A percentile compares a stretch with the other conserved stretches of the same genome.
Evolutionary conservation across 2,329 filamentous ascomycete species (phyloP).

Genomic region (Penicillium crustosum): DNA sequence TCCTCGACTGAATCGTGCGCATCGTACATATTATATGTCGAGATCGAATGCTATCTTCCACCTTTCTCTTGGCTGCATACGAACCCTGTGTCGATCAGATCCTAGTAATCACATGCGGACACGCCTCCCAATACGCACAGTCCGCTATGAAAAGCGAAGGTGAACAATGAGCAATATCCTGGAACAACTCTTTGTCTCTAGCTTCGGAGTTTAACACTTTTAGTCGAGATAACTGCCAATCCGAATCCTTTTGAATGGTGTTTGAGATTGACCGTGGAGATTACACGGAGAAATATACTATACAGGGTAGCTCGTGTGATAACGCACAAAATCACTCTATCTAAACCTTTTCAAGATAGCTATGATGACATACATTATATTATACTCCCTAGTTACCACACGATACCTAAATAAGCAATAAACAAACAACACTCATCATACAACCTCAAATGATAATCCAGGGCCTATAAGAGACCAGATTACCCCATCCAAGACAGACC

Average conservation of each 20-base stretch:
- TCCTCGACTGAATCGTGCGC: background rate
- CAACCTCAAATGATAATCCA: background rate
- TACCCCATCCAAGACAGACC: background rate
- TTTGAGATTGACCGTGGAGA: background rate
- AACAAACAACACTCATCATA: constrained; percentile 1
- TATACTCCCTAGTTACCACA: background rate
- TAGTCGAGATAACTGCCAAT: background rate
- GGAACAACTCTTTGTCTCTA: background rate
- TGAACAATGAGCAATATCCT: background rate
- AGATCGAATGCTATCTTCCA: background rate
- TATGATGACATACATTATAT: background rate
- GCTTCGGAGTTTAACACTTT: background rate
- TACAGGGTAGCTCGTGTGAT: background rate
- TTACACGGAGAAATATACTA: background rate
- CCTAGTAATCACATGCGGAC: background rate
- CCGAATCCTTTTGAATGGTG: background rate
- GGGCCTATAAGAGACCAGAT: background rate
- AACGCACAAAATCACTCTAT: background rate
- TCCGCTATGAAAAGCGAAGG: background rate
- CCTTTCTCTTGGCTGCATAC: constrained; percentile 19
- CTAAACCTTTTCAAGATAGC: background rate
- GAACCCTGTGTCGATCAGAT: constrained; percentile 21
- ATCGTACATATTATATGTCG: background rate
- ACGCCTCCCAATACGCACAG: background rate
- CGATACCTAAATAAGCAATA: constrained; percentile 1